A percentile compares a stretch with the other conserved stretches of the same genome.
These are phyloP conservation scores for Penicillium sp. DNA, from an alignment of 2,329 filamentous ascomycete species.

Conservation along the genomic window DNA sequence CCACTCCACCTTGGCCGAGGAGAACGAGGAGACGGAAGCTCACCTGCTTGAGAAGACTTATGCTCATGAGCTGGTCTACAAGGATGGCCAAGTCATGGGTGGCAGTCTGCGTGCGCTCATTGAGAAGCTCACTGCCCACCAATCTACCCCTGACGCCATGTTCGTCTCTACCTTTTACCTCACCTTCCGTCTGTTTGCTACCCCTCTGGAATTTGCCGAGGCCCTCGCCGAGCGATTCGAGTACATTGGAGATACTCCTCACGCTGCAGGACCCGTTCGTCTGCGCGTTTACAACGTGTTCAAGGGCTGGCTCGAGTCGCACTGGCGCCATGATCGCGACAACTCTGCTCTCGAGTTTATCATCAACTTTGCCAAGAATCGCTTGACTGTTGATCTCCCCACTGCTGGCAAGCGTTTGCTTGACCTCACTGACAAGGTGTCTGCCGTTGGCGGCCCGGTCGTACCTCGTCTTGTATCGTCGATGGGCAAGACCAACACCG, in stretches of 20 bases:
- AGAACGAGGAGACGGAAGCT: constrained; percentile 76
- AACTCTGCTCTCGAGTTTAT: constrained; percentile 74
- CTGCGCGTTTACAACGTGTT: constrained; percentile 93
- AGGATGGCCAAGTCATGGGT: constrained; percentile 91
- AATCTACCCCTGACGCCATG: constrained; percentile 85
- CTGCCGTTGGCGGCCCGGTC: constrained; percentile 69
- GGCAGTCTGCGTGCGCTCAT: constrained; percentile 87
- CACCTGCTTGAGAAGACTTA: constrained; percentile 89
- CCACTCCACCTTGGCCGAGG: constrained; percentile 67
- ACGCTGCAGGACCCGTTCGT: constrained; percentile 76
- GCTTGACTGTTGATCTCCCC: constrained; percentile 69
- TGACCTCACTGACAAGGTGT: constrained; percentile 78
- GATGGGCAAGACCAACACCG: constrained; percentile 83
- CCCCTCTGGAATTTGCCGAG: constrained; percentile 75
- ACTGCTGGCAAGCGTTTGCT: constrained; percentile 77
- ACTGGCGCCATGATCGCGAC: constrained; percentile 86
- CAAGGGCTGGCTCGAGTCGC: constrained; percentile 95
- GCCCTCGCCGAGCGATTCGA: constrained; percentile 89
- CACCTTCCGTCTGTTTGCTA: constrained; percentile 91
- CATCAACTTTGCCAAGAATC: constrained; percentile 74
- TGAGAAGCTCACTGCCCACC: constrained; percentile 90
- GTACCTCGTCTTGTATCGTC: constrained; percentile 82
- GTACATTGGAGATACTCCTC: constrained; percentile 77
- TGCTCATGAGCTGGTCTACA: constrained; percentile 90
- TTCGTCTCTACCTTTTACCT: constrained; percentile 96